Base-by-base conservation (phyloP, 306 rosid genomes). In the Casuarina cunninghamiana region DNA sequence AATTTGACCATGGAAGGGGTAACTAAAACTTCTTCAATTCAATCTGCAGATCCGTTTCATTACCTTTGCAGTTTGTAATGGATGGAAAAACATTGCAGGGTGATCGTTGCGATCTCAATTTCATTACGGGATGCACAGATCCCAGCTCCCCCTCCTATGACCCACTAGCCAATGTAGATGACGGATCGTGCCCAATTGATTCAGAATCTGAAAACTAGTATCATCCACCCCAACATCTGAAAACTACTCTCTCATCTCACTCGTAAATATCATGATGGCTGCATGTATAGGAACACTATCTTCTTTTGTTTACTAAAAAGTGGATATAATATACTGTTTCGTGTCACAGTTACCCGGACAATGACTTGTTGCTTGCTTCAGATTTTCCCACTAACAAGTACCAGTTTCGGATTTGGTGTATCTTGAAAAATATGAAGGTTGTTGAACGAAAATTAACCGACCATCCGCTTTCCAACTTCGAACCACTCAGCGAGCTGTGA, bases 121-220 rank as follows among this genome's bases (percentile, higher is more conserved):
- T 95, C 10, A 84, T 92, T 44, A 35, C 10, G 3, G 97, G 98
- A 17, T 95, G 98, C 86, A 81, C 88, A n/a, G 97, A 95, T 81
- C 98, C 98, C 10, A 85, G 82, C 82, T 92, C 97, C 0, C 88
- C 74, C 19, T 0, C 76, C 0, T 95, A 87, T 74, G 10, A 95
- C 53, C 98, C 98, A 2, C 81, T 90, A 42, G 98, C 98, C 75
- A 95, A 89, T 81, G 91, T 92, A 48, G 98, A 95, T 21, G 97
- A 95, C 68, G 98, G 98, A 57, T 73, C 98, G 21, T 95, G 97
- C 73, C 88, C 88, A 6, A 35, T 69, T 11, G 91, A 91, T 70
- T 81, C 70, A 35, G 93, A 86, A 45, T 72, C 88, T 54, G 94
- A 80, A 63, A 78, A 79, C 1, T 92, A 86, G 72, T 66, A 72